Evolutionary conservation across 2,329 filamentous ascomycete species (phyloP).

Genomic region (Penicillium frequentans): DNA sequence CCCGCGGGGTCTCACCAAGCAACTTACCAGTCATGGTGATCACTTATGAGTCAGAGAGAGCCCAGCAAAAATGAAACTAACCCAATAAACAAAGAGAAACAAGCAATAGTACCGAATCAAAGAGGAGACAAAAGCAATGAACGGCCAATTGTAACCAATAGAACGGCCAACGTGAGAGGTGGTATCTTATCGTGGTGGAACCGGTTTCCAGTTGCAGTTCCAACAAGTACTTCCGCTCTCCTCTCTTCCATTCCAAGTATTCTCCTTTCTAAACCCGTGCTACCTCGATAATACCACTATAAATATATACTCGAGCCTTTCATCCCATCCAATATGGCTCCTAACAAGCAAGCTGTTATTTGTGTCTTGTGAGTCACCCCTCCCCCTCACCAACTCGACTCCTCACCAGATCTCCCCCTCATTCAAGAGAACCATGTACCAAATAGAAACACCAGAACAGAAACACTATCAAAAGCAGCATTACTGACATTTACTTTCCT

Average conservation of each 20-base stretch:
- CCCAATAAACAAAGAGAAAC: not conserved
- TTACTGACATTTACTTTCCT: not conserved
- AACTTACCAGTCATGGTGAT: not conserved
- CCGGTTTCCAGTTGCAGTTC: not conserved
- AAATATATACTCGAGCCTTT: not conserved
- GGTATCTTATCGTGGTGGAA: conserved; percentile 17
- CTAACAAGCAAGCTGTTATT: conserved; percentile 61
- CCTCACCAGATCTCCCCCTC: not conserved
- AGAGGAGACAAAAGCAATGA: not conserved
- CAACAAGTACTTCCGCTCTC: not conserved
- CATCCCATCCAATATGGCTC: conserved; percentile 12
- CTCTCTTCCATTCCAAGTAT: not conserved
- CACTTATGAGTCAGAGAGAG: not conserved
- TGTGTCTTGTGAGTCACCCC: conserved; percentile 72
- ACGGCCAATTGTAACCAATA: not conserved
- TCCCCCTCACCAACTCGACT: not conserved
- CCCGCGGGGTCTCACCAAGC: not conserved
- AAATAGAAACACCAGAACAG: not conserved
- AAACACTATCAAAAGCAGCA: not conserved
- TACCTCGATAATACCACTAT: not conserved
- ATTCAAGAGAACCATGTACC: not conserved
- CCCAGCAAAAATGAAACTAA: not conserved
- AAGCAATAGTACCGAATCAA: not conserved
- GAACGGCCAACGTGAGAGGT: conserved; percentile 4
- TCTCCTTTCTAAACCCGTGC: not conserved